Conservation (phyloP, 768 basidiomycete genomes). For the Lenzites betulinus region DNA sequence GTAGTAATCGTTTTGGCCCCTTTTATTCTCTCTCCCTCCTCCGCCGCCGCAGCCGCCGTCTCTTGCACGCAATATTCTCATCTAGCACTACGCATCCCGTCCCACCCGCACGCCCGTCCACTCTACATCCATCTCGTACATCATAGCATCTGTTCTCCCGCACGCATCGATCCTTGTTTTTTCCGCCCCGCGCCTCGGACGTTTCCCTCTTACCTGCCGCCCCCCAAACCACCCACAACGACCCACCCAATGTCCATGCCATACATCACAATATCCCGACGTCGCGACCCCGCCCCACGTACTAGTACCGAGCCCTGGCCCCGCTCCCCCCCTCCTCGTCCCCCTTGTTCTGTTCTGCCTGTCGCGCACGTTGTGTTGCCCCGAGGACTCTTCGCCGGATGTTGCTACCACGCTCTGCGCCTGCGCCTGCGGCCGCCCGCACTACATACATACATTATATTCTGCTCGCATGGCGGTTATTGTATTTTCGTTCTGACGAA, state of each 20-base stretch:
- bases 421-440: too few species aligned
- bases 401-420: neutral
- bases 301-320: too few species aligned
- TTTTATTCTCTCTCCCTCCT: neutral
- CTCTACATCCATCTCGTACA: neutral
- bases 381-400: constrained; percentile 11
- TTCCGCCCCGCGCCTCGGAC: neutral
- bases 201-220: too few species aligned
- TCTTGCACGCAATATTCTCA: too few species aligned
- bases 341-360: neutral
- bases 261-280: too few species aligned
- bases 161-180: constrained; percentile 4
- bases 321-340: neutral
- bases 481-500: too few species aligned
- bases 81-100: constrained; percentile 2
- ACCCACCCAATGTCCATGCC: too few species aligned
- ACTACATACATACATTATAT: too few species aligned
- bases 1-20: neutral
- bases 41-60: too few species aligned
- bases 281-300: too few species aligned
- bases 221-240: too few species aligned
- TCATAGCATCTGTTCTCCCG: neutral
- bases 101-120: neutral
- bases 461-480: too few species aligned
- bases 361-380: neutral